Evolutionary conservation across 371 early-diverging fungal genomes (phyloP).

Genomic region (Batkoa obscura): DNA sequence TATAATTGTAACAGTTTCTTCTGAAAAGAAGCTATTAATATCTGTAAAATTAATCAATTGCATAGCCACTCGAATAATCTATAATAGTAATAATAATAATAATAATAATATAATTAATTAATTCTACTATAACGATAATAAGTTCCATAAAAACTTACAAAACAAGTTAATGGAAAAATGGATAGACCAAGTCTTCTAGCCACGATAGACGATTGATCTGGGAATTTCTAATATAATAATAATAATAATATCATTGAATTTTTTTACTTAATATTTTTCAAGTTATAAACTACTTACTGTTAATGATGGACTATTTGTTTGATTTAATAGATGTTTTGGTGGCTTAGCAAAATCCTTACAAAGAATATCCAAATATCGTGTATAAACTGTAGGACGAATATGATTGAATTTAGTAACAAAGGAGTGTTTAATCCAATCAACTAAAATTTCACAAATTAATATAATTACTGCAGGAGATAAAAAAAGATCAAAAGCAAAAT

Average conservation of each 20-base stretch:
- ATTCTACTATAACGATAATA: no score
- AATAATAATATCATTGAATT: not conserved
- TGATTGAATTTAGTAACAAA: conserved; percentile 95
- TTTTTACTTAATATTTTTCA: no score
- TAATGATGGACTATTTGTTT: no score
- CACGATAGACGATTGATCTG: conserved; percentile 72
- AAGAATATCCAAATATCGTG: conserved; percentile 63
- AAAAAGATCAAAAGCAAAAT: conserved; percentile 7
- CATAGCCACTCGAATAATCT: conserved; percentile 36
- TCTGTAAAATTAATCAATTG: conserved; percentile 38
- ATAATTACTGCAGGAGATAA: conserved; percentile 70
- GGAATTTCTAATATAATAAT: conserved; percentile 18
- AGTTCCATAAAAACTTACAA: conserved; percentile 33
- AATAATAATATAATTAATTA: not conserved
- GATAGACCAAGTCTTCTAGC: conserved; percentile 83
- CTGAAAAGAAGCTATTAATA: not conserved
- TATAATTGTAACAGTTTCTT: no score
- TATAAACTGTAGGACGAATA: conserved; percentile 73
- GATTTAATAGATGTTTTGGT: conserved; percentile 10
- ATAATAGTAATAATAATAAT: conserved; percentile 9
- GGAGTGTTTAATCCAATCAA: conserved; percentile 96
- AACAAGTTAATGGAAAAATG: conserved; percentile 67
- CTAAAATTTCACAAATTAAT: conserved; percentile 73
- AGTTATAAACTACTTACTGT: no score
- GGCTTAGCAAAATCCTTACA: conserved; percentile 59